Conservation (phyloP, 2,329 filamentous ascomycete species). For the Rasamsonia emersonii region DNA sequence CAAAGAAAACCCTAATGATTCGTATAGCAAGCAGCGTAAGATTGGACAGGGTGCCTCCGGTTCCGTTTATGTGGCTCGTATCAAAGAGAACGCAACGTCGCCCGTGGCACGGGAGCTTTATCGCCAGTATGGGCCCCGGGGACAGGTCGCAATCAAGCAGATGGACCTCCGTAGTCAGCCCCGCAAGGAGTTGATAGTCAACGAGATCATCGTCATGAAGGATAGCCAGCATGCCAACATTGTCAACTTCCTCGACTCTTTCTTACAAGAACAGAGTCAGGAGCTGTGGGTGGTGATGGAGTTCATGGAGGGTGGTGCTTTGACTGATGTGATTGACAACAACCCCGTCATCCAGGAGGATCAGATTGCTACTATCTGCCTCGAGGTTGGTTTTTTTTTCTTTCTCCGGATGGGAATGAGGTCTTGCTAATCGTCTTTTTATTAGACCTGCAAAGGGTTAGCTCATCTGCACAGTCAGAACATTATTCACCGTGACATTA, state of each 20-base stretch:
- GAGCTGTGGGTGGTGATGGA: conserved; percentile 99
- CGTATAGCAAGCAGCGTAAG: conserved; percentile 99
- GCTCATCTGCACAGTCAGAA: conserved; percentile 91
- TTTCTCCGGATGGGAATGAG: background rate
- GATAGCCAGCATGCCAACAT: conserved; percentile 97
- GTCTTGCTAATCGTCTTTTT: conserved; percentile 12
- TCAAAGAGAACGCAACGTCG: conserved; percentile 83
- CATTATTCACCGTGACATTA: conserved; percentile 98
- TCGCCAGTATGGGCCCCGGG: conserved; percentile 67
- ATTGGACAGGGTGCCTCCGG: conserved; percentile 97
- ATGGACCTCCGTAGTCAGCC: conserved; percentile 98
- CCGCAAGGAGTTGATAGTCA: conserved; percentile 95
- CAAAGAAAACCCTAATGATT: conserved; percentile 86
- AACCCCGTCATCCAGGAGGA: conserved; percentile 90
- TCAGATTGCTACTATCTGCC: conserved; percentile 94
- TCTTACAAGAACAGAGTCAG: conserved; percentile 85
- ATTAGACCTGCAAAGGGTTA: conserved; percentile 86
- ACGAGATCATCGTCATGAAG: conserved; percentile 99
- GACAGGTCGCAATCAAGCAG: conserved; percentile 97
- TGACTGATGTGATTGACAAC: conserved; percentile 98
- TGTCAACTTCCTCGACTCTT: conserved; percentile 96
- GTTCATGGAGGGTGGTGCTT: conserved; percentile 95
- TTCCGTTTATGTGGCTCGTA: conserved; percentile 94
- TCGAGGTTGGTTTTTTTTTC: conserved; percentile 59
- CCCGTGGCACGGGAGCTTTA: conserved; percentile 68